A percentile compares a stretch with the other conserved stretches of the same genome.
These are phyloP conservation scores for Pyrenophora teres DNA, from an alignment of 2,329 filamentous ascomycete genomes.

Conservation along the genomic window DNA sequence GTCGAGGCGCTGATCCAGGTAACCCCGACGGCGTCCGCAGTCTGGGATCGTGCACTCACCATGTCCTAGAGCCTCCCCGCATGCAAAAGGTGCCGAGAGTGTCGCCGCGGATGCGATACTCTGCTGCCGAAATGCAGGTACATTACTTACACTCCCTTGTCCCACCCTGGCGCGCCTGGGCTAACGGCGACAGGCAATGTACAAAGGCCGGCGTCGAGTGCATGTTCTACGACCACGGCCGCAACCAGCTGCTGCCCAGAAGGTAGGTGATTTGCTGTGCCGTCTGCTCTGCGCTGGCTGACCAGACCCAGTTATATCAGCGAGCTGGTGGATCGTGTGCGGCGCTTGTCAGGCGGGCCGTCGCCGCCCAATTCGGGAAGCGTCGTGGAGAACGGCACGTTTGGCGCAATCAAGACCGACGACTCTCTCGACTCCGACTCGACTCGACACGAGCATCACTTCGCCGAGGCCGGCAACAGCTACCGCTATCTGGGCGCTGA, in stretches of 20 bases:
- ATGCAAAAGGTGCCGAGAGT: conserved; percentile 44
- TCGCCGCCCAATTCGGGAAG: conserved; percentile 27
- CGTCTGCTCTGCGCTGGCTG: conserved; percentile 6
- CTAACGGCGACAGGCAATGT: conserved; percentile 37
- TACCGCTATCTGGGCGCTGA: conserved; percentile 45
- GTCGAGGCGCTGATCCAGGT: conserved; percentile 34
- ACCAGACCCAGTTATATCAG: conserved; percentile 41
- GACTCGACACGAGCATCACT: conserved; percentile 40
- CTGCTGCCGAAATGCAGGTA: conserved; percentile 44
- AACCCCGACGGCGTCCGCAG: conserved; percentile 7
- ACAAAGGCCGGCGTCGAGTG: conserved; percentile 44
- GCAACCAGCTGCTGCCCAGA: conserved; percentile 37
- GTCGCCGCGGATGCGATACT: conserved; percentile 45
- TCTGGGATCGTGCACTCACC: conserved; percentile 12
- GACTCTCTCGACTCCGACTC: conserved; percentile 23
- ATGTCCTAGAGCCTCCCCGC: conserved; percentile 36
- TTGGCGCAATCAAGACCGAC: conserved; percentile 19
- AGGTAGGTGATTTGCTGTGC: conserved; percentile 23
- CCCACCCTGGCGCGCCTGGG: not conserved
- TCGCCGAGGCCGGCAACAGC: conserved; percentile 38
- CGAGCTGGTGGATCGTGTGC: conserved; percentile 44
- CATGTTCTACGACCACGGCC: conserved; percentile 43
- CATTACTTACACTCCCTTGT: not conserved
- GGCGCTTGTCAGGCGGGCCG: conserved; percentile 24
- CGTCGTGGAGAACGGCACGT: conserved; percentile 15